These are phyloP conservation scores for Geotrichum phurueaensis DNA, from an alignment of 1,139 yeast species.

Conservation along the genomic window DNA sequence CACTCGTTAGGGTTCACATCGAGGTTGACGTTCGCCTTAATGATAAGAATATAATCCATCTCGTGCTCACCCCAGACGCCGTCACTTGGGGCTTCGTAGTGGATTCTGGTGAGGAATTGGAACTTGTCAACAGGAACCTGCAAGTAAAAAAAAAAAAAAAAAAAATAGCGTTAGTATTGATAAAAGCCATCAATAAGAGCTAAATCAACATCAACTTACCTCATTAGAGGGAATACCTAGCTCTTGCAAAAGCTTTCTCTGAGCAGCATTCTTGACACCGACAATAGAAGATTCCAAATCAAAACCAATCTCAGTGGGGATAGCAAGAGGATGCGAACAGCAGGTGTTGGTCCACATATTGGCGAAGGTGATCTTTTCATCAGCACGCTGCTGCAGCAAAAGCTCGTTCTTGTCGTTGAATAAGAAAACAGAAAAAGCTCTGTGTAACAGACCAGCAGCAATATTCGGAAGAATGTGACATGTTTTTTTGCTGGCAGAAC, in stretches of 20 bases:
- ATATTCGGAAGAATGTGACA: constrained; percentile 85
- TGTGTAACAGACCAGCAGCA: constrained; percentile 75
- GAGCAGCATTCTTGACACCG: constrained; percentile 87
- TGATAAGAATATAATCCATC: constrained; percentile 85
- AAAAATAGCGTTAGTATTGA: constrained; percentile 3
- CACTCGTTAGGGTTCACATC: constrained; percentile 70
- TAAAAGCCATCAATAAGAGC: constrained; percentile 1
- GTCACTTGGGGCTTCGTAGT: constrained; percentile 79
- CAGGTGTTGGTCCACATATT: constrained; percentile 98
- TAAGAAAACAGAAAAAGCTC: constrained; percentile 91
- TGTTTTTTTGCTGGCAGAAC: constrained; percentile 88
- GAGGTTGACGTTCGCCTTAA: constrained; percentile 51
- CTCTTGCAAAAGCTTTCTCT: constrained; percentile 86
- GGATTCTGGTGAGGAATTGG: constrained; percentile 85
- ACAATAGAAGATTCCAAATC: constrained; percentile 54
- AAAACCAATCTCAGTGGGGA: constrained; percentile 70
- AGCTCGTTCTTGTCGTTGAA: constrained; percentile 74
- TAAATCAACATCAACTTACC: constrained; percentile 29
- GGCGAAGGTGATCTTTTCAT: constrained; percentile 93
- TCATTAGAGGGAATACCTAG: constrained; percentile 67
- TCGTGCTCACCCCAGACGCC: constrained; percentile 98
- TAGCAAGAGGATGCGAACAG: constrained; percentile 93
- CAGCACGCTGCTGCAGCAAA: constrained; percentile 88
- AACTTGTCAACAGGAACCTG: constrained; percentile 56
- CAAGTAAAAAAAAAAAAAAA: not conserved